Conservation (phyloP, 2,329 filamentous ascomycete genomes). For the Penicillium psychrosexuale region DNA sequence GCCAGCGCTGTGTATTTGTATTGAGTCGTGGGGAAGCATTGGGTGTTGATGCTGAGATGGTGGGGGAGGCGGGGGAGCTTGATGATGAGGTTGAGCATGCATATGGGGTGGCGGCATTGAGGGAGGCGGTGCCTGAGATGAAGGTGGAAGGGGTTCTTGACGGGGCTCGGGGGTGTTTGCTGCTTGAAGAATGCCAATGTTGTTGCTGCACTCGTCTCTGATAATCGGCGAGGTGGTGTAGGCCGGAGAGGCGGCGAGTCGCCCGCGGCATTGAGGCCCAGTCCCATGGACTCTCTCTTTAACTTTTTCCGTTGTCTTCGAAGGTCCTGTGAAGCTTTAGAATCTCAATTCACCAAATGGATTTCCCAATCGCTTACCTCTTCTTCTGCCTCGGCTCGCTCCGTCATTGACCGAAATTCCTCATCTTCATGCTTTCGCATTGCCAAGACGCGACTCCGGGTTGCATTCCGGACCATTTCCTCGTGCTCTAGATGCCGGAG, state of each 20-base stretch:
- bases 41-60: slow-evolving; percentile 13
- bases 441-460: slow-evolving; percentile 37
- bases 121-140: slow-evolving; percentile 22
- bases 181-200: slow-evolving; percentile 44
- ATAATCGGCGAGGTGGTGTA: slow-evolving; percentile 38
- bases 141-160: slow-evolving; percentile 27
- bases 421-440: slow-evolving; percentile 42
- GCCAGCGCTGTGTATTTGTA: slow-evolving; percentile 22
- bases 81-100: slow-evolving; percentile 21
- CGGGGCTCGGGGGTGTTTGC: slow-evolving; percentile 41
- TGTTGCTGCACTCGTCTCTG: slow-evolving; percentile 42
- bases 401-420: slow-evolving; percentile 40
- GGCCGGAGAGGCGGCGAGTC: slow-evolving; percentile 40
- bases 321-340: slow-evolving; percentile 30
- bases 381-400: slow-evolving; percentile 41
- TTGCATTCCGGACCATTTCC: slow-evolving; percentile 38
- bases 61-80: slow-evolving; percentile 12
- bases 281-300: slow-evolving; percentile 42
- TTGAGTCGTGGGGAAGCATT: slow-evolving; percentile 26
- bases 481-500: slow-evolving; percentile 41
- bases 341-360: not conserved
- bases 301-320: slow-evolving; percentile 40
- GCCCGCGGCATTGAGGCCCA: slow-evolving; percentile 31
- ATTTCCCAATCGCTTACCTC: slow-evolving; percentile 30
- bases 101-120: slow-evolving; percentile 23